These are phyloP conservation scores for Dittrichia graveolens DNA, from an alignment of 129 eudicot genomes.

Conservation along the genomic window DNA sequence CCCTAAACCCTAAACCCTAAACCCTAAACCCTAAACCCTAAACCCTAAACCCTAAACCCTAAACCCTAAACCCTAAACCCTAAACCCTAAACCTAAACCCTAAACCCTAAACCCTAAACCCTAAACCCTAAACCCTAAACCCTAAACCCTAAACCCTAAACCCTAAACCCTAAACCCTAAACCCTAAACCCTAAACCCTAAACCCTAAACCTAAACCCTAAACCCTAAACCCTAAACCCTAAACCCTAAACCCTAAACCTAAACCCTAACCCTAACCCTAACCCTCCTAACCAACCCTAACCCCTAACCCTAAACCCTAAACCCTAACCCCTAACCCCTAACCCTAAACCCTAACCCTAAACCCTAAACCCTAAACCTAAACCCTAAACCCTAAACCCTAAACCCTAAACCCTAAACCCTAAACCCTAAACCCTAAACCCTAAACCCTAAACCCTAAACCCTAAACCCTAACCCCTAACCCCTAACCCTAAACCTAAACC, in stretches of 20 bases:
- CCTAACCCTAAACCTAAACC: constrained; percentile 8
- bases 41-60: not conserved
- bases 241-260: constrained; percentile 1
- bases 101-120: constrained; percentile 15
- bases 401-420: constrained; percentile 19
- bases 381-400: constrained; percentile 22
- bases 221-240: constrained; percentile 16
- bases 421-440: constrained; percentile 22
- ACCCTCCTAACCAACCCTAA: constrained; percentile 8
- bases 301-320: constrained; percentile 15
- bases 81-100: constrained; percentile 13
- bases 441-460: constrained; percentile 15
- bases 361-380: constrained; percentile 19
- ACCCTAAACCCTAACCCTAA: constrained; percentile 10
- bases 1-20: constrained; percentile 9
- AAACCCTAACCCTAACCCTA: not conserved
- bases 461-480: constrained; percentile 12
- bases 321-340: too few species aligned
- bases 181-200: constrained; percentile 16
- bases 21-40: not conserved
- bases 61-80: constrained; percentile 16
- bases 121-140: constrained; percentile 15
- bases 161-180: constrained; percentile 16
- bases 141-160: constrained; percentile 15
- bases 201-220: constrained; percentile 12